phyloP scores from a whole-genome alignment of 306 rosid species.

The Urtica urens region DNA sequence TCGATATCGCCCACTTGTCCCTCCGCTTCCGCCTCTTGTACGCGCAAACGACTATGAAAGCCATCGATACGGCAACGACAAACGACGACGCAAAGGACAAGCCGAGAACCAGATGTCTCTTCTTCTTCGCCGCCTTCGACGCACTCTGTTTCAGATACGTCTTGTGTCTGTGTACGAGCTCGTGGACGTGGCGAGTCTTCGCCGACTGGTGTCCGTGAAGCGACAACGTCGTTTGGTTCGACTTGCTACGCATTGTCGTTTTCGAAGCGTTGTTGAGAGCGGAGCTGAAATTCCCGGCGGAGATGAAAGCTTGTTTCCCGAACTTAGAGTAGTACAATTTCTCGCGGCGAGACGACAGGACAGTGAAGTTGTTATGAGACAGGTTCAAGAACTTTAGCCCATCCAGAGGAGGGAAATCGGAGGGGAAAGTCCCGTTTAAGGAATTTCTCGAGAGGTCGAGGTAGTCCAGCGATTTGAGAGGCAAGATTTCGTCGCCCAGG shows the following conservation, averaged over 20 bases:
- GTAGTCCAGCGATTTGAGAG: constrained; percentile 31
- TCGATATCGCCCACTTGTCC: constrained; percentile 91
- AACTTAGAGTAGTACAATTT: constrained; percentile 26
- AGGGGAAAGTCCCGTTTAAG: constrained; percentile 63
- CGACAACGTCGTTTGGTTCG: constrained; percentile 8
- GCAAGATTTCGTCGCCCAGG: constrained; percentile 46
- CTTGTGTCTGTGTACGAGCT: constrained; percentile 14
- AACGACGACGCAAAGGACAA: constrained; percentile 21
- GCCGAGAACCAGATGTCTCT: constrained; percentile 11
- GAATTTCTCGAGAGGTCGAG: constrained; percentile 61
- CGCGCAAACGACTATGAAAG: constrained; percentile 9
- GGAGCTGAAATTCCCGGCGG: constrained; percentile 39
- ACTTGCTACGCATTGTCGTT: constrained; percentile 1
- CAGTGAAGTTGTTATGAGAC: constrained; percentile 52
- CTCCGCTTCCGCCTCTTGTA: constrained; percentile 40
- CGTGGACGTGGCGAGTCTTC: neutral
- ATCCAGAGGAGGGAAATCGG: constrained; percentile 55
- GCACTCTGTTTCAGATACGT: neutral
- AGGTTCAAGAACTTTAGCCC: constrained; percentile 46
- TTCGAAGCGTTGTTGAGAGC: constrained; percentile 16
- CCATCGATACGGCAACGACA: constrained; percentile 15
- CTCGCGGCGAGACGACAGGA: constrained; percentile 4
- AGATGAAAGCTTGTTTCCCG: constrained; percentile 45
- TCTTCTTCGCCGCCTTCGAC: constrained; percentile 21
- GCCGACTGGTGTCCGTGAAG: neutral